Evolutionary conservation across 192 early-diverging fungal genomes (phyloP).

Genomic region (Rhizophagus prolifer): DNA sequence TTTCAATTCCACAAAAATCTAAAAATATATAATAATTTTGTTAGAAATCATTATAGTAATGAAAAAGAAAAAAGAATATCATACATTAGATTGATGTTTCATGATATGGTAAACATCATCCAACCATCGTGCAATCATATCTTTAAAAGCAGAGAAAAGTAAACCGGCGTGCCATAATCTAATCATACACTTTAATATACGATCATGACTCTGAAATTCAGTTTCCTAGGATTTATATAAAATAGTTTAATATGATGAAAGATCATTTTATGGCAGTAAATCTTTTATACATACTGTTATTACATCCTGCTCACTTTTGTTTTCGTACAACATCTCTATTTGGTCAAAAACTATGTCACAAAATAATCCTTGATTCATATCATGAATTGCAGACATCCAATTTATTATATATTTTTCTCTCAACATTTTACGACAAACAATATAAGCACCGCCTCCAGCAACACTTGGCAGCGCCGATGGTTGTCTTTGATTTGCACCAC

Average conservation of each 20-base stretch:
- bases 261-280: not conserved
- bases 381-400: constrained; percentile 50
- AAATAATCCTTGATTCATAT: constrained; percentile 42
- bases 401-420: constrained; percentile 48
- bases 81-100: constrained; percentile 10
- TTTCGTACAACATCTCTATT: constrained; percentile 43
- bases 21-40: constrained; percentile 1
- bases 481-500: not conserved
- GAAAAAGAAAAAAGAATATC: not conserved
- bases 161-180: constrained; percentile 48
- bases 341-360: constrained; percentile 41
- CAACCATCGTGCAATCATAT: constrained; percentile 48
- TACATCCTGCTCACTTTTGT: constrained; percentile 33
- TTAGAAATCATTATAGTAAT: not conserved
- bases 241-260: not conserved
- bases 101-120: constrained; percentile 33
- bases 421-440: constrained; percentile 45
- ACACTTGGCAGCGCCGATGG: not conserved
- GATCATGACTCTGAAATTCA: constrained; percentile 36
- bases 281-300: not conserved
- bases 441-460: constrained; percentile 42
- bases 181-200: constrained; percentile 43
- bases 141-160: constrained; percentile 42
- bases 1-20: constrained; percentile 25
- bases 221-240: constrained; percentile 31